A percentile compares a stretch with the other conserved stretches of the same genome.
These are phyloP conservation scores for Aphanocladium album DNA, from an alignment of 2,329 filamentous ascomycete species.

Conservation along the genomic window DNA sequence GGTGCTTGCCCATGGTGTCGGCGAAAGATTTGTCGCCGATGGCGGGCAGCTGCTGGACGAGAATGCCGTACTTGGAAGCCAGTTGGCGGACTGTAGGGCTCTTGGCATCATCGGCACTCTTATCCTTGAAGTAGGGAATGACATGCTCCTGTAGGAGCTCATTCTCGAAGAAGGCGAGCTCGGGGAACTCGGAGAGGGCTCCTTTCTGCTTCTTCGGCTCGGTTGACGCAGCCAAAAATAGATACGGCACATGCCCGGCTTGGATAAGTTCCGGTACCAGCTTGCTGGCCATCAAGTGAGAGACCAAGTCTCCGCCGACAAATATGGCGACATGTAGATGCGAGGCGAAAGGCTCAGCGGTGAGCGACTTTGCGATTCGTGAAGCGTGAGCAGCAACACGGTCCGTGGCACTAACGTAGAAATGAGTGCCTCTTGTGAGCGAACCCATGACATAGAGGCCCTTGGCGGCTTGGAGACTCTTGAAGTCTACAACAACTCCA, in stretches of 20 bases:
- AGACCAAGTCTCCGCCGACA: conserved; percentile 1
- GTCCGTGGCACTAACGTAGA: conserved; percentile 12
- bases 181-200: neutral
- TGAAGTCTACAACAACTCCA: conserved; percentile 9
- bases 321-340: conserved; percentile 5
- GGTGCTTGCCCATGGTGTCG: neutral
- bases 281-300: conserved; percentile 9
- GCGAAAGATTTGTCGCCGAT: neutral
- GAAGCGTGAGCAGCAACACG: conserved; percentile 11
- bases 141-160: conserved; percentile 7
- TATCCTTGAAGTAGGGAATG: conserved; percentile 8
- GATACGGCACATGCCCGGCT: conserved; percentile 8
- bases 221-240: neutral
- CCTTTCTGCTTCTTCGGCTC: conserved; percentile 1
- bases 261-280: conserved; percentile 4
- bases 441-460: conserved; percentile 11
- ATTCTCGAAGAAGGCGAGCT: conserved; percentile 8
- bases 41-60: neutral
- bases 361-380: conserved; percentile 8
- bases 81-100: conserved; percentile 1
- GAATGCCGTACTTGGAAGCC: conserved; percentile 8
- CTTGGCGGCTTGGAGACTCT: neutral
- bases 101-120: neutral
- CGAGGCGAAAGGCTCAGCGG: neutral
- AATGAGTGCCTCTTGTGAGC: conserved; percentile 9